These are phyloP conservation scores for Sarocladium kiliense DNA, from an alignment of 2,329 filamentous ascomycete species.

Conservation along the genomic window DNA sequence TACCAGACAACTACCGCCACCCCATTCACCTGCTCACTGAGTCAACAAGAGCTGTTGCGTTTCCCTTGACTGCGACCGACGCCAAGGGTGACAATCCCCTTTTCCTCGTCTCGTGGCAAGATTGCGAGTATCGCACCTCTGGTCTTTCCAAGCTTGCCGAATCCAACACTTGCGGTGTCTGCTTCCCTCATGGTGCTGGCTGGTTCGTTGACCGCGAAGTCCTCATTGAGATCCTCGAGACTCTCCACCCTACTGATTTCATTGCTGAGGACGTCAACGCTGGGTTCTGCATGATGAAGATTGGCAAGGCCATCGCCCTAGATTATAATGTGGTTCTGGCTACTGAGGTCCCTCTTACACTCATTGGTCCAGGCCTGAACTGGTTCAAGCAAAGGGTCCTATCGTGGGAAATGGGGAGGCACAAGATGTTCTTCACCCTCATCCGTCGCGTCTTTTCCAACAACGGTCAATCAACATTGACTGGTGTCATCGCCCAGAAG, in stretches of 20 bases:
- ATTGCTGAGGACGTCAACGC: slow-evolving; percentile 1
- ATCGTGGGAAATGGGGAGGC: background rate
- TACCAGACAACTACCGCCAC: background rate
- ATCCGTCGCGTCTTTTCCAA: background rate
- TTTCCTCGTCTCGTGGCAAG: background rate
- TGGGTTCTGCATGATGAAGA: background rate
- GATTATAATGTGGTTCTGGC: background rate
- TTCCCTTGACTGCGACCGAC: background rate
- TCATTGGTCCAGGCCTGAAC: background rate
- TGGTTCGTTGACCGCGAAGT: background rate
- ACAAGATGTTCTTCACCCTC: background rate
- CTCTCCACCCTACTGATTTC: background rate
- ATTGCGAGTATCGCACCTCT: background rate
- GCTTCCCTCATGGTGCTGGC: background rate
- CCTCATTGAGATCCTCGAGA: background rate
- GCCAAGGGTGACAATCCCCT: background rate
- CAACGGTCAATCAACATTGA: background rate
- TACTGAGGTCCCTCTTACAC: background rate
- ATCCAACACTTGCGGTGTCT: background rate
- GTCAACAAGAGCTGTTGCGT: background rate
- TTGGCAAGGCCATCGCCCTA: background rate
- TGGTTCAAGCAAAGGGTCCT: background rate
- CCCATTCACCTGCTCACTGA: background rate
- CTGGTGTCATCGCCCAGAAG: background rate
- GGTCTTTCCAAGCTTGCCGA: background rate